Percentiles rank a stretch among this genome's conserved stretches.
These are phyloP conservation scores for Leccinum solheimii DNA, from an alignment of 1,284 basidiomycete genomes.

Conservation along the genomic window DNA sequence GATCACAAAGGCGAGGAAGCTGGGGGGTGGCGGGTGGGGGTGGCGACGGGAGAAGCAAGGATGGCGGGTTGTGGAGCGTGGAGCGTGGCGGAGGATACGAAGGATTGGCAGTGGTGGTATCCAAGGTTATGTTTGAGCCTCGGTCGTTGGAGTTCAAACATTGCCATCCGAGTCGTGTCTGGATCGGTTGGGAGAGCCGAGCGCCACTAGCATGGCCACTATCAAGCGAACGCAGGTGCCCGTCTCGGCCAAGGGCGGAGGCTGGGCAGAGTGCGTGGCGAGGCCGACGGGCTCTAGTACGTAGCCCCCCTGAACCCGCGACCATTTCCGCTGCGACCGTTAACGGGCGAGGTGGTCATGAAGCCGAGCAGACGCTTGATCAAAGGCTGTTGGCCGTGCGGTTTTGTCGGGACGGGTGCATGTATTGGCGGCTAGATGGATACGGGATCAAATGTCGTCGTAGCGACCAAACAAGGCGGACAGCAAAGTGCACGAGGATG, in stretches of 20 bases:
- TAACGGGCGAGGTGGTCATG: conserved; percentile 26
- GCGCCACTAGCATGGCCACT: background rate
- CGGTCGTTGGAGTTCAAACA: background rate
- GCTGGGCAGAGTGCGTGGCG: background rate
- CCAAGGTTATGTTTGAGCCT: background rate
- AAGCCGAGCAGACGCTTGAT: conserved; percentile 35
- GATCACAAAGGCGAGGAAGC: conserved; percentile 14
- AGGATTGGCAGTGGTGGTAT: conserved; percentile 15
- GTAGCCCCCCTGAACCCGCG: conserved; percentile 21
- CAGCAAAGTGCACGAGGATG: background rate
- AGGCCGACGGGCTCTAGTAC: conserved; percentile 18
- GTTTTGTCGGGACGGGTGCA: conserved; percentile 31
- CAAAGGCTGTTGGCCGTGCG: conserved; percentile 33
- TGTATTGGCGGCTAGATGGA: conserved; percentile 30
- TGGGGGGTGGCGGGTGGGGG: conserved; percentile 5
- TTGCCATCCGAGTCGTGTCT: conserved; percentile 9
- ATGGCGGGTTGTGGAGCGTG: background rate
- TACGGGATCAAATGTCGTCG: background rate
- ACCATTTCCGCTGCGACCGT: conserved; percentile 29
- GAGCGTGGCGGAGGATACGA: conserved; percentile 5
- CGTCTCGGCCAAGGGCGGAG: background rate
- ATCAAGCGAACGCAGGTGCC: background rate
- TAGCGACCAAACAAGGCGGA: conserved; percentile 4
- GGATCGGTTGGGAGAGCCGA: background rate
- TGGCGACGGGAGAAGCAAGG: conserved; percentile 2